phyloP scores from a whole-genome alignment of 139 green algal species.

The Limnomonas spitsbergensis region DNA sequence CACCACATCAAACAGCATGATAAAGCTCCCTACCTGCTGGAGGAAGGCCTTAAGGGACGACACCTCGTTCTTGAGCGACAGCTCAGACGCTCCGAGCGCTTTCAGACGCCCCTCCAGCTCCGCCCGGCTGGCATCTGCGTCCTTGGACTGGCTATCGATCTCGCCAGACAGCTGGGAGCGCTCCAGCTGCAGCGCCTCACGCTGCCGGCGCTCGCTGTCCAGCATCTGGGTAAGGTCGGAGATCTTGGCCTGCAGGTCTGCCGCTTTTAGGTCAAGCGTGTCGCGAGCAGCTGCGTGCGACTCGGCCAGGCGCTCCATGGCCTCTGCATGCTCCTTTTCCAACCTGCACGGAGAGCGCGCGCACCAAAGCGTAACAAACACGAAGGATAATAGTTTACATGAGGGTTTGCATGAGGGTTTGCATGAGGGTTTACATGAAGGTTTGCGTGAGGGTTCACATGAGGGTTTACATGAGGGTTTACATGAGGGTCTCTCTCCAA shows the following conservation, averaged over 20 bases:
- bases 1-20: too few species aligned
- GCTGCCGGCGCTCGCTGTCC: background rate
- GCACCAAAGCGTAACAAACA: too few species aligned
- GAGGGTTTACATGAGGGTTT: too few species aligned
- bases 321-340: background rate
- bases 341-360: background rate
- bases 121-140: slow-evolving; percentile 7
- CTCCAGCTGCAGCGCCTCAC: background rate
- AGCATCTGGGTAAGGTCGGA: background rate
- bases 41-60: background rate
- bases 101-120: slow-evolving; percentile 16
- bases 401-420: too few species aligned
- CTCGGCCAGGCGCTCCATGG: background rate
- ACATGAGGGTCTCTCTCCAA: too few species aligned
- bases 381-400: too few species aligned
- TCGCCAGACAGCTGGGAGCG: slow-evolving; percentile 10
- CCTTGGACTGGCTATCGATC: slow-evolving; percentile 9
- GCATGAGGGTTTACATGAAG: too few species aligned
- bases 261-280: background rate
- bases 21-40: background rate
- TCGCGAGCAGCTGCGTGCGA: background rate
- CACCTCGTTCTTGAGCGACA: slow-evolving; percentile 8
- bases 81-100: slow-evolving; percentile 14
- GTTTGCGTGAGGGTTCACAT: too few species aligned
- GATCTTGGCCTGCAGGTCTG: background rate